Conservation (phyloP, 106 monocot genomes). For the Triglochin maritima region DNA sequence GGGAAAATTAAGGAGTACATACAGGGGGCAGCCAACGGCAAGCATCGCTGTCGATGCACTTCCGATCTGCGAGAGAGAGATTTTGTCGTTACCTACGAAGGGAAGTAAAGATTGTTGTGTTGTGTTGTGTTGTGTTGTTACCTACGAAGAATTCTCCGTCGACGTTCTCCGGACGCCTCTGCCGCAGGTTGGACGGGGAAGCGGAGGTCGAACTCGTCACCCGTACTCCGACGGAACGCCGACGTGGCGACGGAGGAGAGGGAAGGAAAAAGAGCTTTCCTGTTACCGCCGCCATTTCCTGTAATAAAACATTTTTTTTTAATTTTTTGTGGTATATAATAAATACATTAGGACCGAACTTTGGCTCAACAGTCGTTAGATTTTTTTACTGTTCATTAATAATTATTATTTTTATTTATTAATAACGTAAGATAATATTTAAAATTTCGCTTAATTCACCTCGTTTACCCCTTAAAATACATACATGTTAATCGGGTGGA, state of each 20-base stretch:
- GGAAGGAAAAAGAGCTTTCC: no score
- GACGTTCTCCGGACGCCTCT: slow-evolving; percentile 13
- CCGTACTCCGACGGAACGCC: not conserved
- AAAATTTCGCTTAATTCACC: no score
- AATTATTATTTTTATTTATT: no score
- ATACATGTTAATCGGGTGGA: no score
- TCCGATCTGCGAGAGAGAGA: slow-evolving; percentile 1
- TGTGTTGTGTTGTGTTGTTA: not conserved
- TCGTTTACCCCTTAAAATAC: no score
- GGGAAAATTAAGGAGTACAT: not conserved
- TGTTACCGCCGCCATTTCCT: no score
- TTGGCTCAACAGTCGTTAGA: no score
- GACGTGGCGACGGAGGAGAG: not conserved
- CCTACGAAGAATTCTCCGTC: slow-evolving; percentile 32
- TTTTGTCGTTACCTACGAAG: not conserved
- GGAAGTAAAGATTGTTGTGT: not conserved
- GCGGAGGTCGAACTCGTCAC: not conserved
- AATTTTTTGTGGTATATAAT: not conserved
- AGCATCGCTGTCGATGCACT: slow-evolving; percentile 15
- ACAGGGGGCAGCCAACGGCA: slow-evolving; percentile 12
- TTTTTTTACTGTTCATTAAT: no score
- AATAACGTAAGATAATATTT: no score
- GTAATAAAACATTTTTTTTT: not conserved
- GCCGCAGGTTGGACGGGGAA: not conserved
- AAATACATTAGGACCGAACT: no score